Conservation (phyloP, 2,329 filamentous ascomycete species). For the Plectosphaerella cucumerina region DNA sequence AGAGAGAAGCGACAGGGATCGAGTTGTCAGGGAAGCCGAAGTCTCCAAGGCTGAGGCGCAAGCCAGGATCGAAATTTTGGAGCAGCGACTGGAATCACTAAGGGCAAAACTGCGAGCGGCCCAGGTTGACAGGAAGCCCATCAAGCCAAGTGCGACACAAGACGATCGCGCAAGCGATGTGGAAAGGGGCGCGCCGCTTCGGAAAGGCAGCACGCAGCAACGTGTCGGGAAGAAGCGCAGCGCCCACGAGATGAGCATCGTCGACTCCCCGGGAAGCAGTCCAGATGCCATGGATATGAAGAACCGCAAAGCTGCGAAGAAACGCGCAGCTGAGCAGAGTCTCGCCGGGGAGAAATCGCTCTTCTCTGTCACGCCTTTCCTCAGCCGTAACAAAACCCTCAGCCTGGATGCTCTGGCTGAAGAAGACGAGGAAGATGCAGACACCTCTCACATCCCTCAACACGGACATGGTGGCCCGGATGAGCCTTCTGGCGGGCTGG, state of each 20-base stretch:
- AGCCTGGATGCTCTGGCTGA: slow-evolving; percentile 33
- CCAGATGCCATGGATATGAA: slow-evolving; percentile 37
- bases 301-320: slow-evolving; percentile 45
- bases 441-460: slow-evolving; percentile 11
- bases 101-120: slow-evolving; percentile 65
- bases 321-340: slow-evolving; percentile 51
- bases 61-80: slow-evolving; percentile 58
- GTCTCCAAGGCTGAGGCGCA: slow-evolving; percentile 58
- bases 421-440: slow-evolving; percentile 20
- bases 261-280: slow-evolving; percentile 44
- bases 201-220: slow-evolving; percentile 13
- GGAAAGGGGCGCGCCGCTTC: no score
- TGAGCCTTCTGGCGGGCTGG: no score
- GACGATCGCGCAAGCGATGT: no score
- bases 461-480: background rate
- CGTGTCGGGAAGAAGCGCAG: slow-evolving; percentile 38
- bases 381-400: slow-evolving; percentile 65
- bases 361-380: slow-evolving; percentile 91
- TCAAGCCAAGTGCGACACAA: background rate
- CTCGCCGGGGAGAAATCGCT: slow-evolving; percentile 79
- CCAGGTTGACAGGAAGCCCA: slow-evolving; percentile 67
- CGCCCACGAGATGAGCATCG: slow-evolving; percentile 37
- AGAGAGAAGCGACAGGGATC: slow-evolving; percentile 43
- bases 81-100: slow-evolving; percentile 66
- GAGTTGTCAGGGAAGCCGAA: slow-evolving; percentile 39